These are phyloP conservation scores for Leucaena leucocephala DNA, from an alignment of 306 rosid genomes.

Conservation along the genomic window DNA sequence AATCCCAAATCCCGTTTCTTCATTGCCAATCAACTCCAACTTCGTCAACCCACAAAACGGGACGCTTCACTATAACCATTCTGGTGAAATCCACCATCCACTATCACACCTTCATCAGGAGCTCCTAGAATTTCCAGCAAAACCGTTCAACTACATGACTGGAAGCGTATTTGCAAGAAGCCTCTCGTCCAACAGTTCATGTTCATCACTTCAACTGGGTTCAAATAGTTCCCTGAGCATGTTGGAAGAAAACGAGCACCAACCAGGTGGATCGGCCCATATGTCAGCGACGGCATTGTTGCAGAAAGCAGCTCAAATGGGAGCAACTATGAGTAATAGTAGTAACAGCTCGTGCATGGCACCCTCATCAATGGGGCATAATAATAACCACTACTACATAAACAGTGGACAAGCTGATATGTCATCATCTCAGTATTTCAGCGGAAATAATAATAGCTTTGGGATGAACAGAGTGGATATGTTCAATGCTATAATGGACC, in stretches of 20 bases:
- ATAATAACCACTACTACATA: constrained; percentile 21
- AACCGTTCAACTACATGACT: constrained; percentile 35
- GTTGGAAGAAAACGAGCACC: constrained; percentile 42
- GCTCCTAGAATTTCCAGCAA: constrained; percentile 31
- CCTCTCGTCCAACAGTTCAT: constrained; percentile 31
- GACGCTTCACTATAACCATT: constrained; percentile 33
- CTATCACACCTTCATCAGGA: constrained; percentile 21
- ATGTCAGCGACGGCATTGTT: constrained; percentile 73
- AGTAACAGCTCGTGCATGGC: constrained; percentile 41
- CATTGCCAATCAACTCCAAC: constrained; percentile 39
- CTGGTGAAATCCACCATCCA: constrained; percentile 36
- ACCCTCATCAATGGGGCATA: constrained; percentile 48
- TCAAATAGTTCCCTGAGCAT: constrained; percentile 28
- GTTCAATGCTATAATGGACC: constrained; percentile 55
- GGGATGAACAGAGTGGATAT: constrained; percentile 45
- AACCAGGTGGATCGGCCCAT: constrained; percentile 35
- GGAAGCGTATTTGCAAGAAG: constrained; percentile 32
- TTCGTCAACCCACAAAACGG: constrained; percentile 20
- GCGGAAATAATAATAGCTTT: constrained; percentile 1
- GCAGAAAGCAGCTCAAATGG: constrained; percentile 82
- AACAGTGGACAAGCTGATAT: constrained; percentile 37
- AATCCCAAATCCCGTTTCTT: constrained; percentile 45
- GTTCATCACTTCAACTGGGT: constrained; percentile 40
- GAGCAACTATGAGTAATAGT: constrained; percentile 48
- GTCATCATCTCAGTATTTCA: constrained; percentile 31